phyloP scores from a whole-genome alignment of 2,329 filamentous ascomycete genomes.

The Leptographium lundbergii region DNA sequence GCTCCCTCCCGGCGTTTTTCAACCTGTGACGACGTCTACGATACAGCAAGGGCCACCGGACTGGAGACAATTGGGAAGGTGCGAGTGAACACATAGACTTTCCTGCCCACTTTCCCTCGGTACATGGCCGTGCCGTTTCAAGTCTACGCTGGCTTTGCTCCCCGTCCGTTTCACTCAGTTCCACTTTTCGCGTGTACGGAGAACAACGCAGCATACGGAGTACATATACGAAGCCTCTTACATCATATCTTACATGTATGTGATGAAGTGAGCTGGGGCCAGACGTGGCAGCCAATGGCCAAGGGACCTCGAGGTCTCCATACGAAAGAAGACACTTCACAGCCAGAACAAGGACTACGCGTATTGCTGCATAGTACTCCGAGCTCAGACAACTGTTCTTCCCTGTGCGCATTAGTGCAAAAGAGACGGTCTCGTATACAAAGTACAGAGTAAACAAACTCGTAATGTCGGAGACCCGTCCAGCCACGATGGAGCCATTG shows the following conservation, averaged over 20 bases:
- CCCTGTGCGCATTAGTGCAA: neutral
- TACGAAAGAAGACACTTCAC: neutral
- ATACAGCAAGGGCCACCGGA: neutral
- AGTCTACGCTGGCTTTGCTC: neutral
- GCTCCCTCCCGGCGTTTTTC: neutral
- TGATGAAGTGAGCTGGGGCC: neutral
- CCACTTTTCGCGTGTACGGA: neutral
- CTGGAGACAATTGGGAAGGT: neutral
- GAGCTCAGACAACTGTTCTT: neutral
- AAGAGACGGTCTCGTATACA: too few relatives aligned
- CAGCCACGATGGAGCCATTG: neutral
- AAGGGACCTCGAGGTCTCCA: neutral
- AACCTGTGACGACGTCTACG: neutral
- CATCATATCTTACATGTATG: neutral
- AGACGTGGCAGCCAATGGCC: neutral
- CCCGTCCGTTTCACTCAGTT: neutral
- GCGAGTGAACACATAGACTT: neutral
- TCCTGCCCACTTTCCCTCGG: neutral
- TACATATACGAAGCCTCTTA: neutral
- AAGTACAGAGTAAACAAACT: neutral
- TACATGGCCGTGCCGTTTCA: neutral
- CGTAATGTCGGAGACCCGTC: neutral
- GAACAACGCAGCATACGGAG: neutral
- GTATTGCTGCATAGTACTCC: too few relatives aligned
- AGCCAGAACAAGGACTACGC: neutral